Conservation (phyloP, 345 rosid genomes). For the Eucalyptus curtisii region DNA sequence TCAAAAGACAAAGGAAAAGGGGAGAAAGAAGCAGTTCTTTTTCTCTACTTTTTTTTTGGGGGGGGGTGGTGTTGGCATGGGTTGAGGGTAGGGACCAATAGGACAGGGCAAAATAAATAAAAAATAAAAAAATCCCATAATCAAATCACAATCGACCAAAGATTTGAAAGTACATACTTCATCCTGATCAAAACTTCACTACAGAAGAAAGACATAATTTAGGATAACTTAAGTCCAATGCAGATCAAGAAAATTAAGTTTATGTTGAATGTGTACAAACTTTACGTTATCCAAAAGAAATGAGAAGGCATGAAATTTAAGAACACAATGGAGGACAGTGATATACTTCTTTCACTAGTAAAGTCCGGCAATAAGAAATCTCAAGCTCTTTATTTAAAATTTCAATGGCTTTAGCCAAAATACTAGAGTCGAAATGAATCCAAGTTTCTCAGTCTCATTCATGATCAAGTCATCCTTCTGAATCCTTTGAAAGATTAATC, state of each 20-base stretch:
- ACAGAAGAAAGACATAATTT: neutral
- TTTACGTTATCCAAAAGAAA: neutral
- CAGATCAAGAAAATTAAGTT: neutral
- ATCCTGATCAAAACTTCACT: neutral
- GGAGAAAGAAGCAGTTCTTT: neutral
- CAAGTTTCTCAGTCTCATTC: neutral
- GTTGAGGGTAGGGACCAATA: neutral
- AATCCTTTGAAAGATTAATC: neutral
- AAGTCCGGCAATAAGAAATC: neutral
- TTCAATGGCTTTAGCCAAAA: neutral
- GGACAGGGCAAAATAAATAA: neutral
- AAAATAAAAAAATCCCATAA: neutral
- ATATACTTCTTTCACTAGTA: neutral
- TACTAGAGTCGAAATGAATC: neutral
- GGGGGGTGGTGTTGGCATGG: neutral
- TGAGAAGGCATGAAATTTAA: neutral
- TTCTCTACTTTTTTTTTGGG: neutral
- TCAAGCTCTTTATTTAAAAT: neutral
- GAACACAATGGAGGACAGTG: neutral
- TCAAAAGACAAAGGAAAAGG: neutral
- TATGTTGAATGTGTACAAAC: neutral
- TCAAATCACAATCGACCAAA: neutral
- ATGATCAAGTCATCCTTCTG: neutral
- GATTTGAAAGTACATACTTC: neutral
- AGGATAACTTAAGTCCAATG: neutral